These are phyloP conservation scores for Fonsecaea pedrosoi DNA, from an alignment of 2,329 filamentous ascomycete species.

Conservation along the genomic window DNA sequence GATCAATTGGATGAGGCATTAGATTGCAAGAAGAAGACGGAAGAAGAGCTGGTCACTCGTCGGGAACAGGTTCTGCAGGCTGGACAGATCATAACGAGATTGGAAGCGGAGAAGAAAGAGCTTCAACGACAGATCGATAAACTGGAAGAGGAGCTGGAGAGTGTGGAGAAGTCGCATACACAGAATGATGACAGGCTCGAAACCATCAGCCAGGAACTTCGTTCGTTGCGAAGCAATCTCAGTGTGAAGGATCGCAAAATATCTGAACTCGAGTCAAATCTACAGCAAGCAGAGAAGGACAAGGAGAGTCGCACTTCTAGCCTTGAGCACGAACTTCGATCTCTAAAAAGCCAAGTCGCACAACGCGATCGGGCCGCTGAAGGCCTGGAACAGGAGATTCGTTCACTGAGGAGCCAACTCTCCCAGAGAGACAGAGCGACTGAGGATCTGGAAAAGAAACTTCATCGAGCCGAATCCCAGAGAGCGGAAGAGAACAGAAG, in stretches of 20 bases:
- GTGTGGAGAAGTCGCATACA: constrained; percentile 72
- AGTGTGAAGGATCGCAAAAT: constrained; percentile 87
- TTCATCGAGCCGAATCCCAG: constrained; percentile 32
- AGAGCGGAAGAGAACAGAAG: constrained; percentile 34
- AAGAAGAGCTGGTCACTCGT: constrained; percentile 80
- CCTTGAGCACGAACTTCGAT: constrained; percentile 38
- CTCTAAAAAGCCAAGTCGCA: constrained; percentile 34
- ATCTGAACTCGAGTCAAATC: constrained; percentile 81
- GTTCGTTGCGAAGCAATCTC: constrained; percentile 90
- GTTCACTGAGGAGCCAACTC: constrained; percentile 35
- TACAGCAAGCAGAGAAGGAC: constrained; percentile 86
- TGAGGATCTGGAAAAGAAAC: constrained; percentile 37
- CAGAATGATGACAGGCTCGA: constrained; percentile 79
- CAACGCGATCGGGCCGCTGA: constrained; percentile 35
- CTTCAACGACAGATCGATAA: constrained; percentile 71
- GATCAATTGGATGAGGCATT: constrained; percentile 90
- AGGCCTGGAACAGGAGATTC: constrained; percentile 37
- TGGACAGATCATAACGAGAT: constrained; percentile 78
- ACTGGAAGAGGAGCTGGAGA: constrained; percentile 73
- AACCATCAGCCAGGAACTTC: constrained; percentile 76
- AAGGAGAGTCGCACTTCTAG: constrained; percentile 60
- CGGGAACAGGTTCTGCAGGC: constrained; percentile 89
- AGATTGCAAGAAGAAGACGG: constrained; percentile 84
- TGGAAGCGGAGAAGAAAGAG: constrained; percentile 85
- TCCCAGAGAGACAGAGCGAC: constrained; percentile 35